These are phyloP conservation scores for Nitzschia inconspicua DNA, from an alignment of 108 stramenopile species.

Conservation along the genomic window DNA sequence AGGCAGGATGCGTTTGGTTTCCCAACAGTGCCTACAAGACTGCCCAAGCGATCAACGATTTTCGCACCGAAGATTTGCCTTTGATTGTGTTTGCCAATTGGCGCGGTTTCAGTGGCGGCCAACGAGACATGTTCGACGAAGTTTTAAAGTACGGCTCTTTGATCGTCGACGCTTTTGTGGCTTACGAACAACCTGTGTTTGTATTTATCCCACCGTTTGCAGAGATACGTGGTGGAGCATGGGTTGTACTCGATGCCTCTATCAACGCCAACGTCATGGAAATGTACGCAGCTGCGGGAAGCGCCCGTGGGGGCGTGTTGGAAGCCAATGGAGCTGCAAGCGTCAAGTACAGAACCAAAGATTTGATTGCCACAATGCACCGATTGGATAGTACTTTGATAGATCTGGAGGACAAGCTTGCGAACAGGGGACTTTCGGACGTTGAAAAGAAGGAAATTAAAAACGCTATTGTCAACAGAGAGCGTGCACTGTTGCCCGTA, in stretches of 20 bases:
- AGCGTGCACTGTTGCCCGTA: constrained; percentile 82
- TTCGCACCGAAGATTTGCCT: constrained; percentile 96
- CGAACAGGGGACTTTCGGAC: constrained; percentile 35
- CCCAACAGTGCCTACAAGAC: constrained; percentile 99
- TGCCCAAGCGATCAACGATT: constrained; percentile 98
- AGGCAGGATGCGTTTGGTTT: constrained; percentile 99
- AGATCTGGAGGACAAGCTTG: constrained; percentile 67
- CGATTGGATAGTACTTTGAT: constrained; percentile 87
- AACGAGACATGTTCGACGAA: constrained; percentile 99
- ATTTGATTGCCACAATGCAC: constrained; percentile 91
- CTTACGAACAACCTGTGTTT: constrained; percentile 96
- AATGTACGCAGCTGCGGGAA: constrained; percentile 91
- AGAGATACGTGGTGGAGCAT: constrained; percentile 98
- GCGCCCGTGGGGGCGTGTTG: constrained; percentile 93
- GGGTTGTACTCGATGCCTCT: constrained; percentile 99
- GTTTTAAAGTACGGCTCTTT: constrained; percentile 98
- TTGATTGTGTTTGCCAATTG: constrained; percentile 99
- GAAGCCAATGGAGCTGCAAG: constrained; percentile 97
- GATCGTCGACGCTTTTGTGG: constrained; percentile 98
- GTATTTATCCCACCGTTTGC: constrained; percentile 99
- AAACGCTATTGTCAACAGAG: constrained; percentile 51
- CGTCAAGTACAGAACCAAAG: constrained; percentile 96
- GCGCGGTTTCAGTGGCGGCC: constrained; percentile 99
- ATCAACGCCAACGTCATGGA: constrained; percentile 98
- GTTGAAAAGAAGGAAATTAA: constrained; percentile 32